Conservation (phyloP, 306 rosid species). For the Acacia acuminata region DNA sequence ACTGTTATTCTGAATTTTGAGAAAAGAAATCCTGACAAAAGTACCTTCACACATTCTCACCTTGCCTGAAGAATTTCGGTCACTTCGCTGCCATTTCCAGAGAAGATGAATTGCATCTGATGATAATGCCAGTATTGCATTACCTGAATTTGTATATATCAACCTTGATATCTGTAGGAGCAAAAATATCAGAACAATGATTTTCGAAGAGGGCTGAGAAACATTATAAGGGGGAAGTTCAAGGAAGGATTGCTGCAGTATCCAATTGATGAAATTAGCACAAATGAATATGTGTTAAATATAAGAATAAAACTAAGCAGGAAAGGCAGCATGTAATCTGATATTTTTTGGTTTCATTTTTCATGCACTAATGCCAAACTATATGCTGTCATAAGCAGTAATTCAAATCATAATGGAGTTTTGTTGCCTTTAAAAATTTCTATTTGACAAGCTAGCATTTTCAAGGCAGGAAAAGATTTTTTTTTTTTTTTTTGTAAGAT, state of each 20-base stretch:
- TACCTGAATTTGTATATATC: slow-evolving; percentile 91
- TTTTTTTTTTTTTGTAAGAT: no score
- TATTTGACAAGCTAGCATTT: neutral
- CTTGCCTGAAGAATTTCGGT: slow-evolving; percentile 77
- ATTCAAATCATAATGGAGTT: neutral
- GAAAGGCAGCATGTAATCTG: neutral
- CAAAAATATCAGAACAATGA: slow-evolving; percentile 33
- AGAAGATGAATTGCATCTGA: slow-evolving; percentile 93
- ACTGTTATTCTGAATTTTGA: slow-evolving; percentile 9
- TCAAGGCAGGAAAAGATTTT: neutral
- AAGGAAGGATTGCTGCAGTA: neutral
- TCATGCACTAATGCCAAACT: neutral
- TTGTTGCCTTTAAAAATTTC: neutral
- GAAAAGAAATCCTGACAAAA: slow-evolving; percentile 24
- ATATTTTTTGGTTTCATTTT: neutral
- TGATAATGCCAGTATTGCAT: slow-evolving; percentile 85
- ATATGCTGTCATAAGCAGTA: neutral
- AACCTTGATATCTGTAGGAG: slow-evolving; percentile 82
- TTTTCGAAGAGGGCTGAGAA: slow-evolving; percentile 1
- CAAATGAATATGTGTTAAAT: neutral
- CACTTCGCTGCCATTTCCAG: slow-evolving; percentile 93
- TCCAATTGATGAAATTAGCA: neutral
- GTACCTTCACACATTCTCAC: slow-evolving; percentile 41
- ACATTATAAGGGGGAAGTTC: slow-evolving; percentile 18
- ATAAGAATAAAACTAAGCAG: neutral